Base-by-base conservation (phyloP, 1,284 basidiomycete genomes). In the Ustilago crameri region DNA sequence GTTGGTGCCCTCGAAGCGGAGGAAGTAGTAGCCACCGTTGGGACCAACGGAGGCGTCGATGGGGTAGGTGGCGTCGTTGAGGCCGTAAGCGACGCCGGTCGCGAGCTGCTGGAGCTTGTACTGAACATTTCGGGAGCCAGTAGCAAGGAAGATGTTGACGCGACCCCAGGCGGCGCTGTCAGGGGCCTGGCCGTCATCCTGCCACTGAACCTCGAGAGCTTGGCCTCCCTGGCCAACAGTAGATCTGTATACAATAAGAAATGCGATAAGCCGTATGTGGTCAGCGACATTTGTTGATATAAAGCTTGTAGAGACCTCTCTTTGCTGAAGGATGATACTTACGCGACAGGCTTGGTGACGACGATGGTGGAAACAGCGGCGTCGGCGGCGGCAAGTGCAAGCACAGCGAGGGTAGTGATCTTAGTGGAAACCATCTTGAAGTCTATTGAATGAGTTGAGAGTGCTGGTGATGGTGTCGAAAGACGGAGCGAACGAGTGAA, bases 131-230 rank as follows among this genome's bases (percentile, higher is more conserved):
- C 64, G 63, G 20, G 70, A 69, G 27, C 78, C 78, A 20, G 70
- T 70, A 54, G 75, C 75, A 41, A 80, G 75, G 59, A 43, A 80
- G 51, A 80, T 67, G 75, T 77, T 79, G 64, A 77, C 35, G 22
- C 49, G 52, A 20, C 75, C 78, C 77, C 77, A 80, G 53, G 64
- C 62, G 27, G 57, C 41, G 24, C 40, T 43, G 32, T 51, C 58
- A 34, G 78, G 78, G 15, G 62, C 20, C 53, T 68, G 65, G 66
- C 70, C 69, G 50, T 80, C 71, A 53, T 80, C 78, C 35, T 67
- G 56, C 78, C 78, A 80, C 51, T 73, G 60, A 42, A 80, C 54
- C 5, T 22, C 5, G 42, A 80, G 69, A 3, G 35, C 42, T 15
- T 56, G 48, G 46, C 74, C 77, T 24, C 77, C 78, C 42, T 51